Evolutionary conservation across 2,329 filamentous ascomycete species (phyloP).

Genomic region (Cadophora sp.): DNA sequence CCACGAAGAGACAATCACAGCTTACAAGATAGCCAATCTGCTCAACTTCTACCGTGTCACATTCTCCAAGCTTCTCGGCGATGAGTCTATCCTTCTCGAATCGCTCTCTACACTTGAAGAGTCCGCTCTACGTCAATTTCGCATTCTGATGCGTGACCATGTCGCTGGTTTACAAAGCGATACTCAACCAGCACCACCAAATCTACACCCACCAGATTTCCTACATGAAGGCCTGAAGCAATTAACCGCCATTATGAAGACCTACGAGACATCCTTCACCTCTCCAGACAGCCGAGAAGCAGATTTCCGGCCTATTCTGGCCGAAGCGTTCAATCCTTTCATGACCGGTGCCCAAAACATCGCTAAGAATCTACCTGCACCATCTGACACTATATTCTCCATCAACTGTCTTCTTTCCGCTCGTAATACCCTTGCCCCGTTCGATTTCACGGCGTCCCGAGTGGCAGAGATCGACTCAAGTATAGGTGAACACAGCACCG

Average conservation of each 20-base stretch:
- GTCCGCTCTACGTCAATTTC: constrained; percentile 83
- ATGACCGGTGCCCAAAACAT: constrained; percentile 76
- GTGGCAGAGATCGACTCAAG: constrained; percentile 61
- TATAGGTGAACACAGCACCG: constrained; percentile 61
- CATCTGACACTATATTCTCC: constrained; percentile 70
- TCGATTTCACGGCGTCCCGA: constrained; percentile 68
- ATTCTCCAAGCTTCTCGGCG: constrained; percentile 79
- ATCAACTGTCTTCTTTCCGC: constrained; percentile 74
- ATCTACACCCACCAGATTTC: constrained; percentile 81
- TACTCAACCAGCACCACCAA: constrained; percentile 71
- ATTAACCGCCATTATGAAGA: constrained; percentile 80
- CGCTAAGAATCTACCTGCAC: constrained; percentile 63
- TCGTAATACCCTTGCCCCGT: constrained; percentile 60
- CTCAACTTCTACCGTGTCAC: constrained; percentile 88
- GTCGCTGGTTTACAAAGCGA: constrained; percentile 77
- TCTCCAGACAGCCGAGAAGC: constrained; percentile 63
- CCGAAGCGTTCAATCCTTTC: constrained; percentile 86
- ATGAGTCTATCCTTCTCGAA: constrained; percentile 72
- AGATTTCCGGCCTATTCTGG: constrained; percentile 77
- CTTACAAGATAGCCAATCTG: constrained; percentile 90
- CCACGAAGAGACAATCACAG: constrained; percentile 86
- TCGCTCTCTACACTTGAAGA: constrained; percentile 73
- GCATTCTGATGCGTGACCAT: constrained; percentile 80
- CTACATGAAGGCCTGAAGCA: constrained; percentile 80
- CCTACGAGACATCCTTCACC: constrained; percentile 82